Percentiles rank a stretch among this genome's conserved stretches.
Conservation (phyloP, 768 basidiomycete genomes). For the Leccinellum luteum region DNA sequence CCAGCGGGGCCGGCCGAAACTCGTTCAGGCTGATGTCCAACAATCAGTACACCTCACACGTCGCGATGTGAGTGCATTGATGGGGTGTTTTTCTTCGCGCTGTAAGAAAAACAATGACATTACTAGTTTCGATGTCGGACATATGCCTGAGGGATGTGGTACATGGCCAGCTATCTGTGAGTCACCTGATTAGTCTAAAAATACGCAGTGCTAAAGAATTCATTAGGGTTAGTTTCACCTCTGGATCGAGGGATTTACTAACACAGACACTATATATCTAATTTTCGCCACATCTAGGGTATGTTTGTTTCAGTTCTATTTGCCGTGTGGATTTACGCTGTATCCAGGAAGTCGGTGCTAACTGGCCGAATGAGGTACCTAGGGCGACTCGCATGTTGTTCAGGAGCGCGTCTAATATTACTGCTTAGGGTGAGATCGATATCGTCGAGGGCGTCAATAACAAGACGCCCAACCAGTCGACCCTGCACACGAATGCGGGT, state of each 20-base stretch:
- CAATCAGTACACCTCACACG: slow-evolving; percentile 30
- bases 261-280: neutral
- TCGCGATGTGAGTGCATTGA: slow-evolving; percentile 27
- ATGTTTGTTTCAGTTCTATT: neutral
- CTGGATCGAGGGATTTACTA: neutral
- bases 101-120: neutral
- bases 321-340: neutral
- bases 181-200: slow-evolving; percentile 2
- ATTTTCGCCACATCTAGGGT: slow-evolving; percentile 20
- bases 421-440: slow-evolving; percentile 29
- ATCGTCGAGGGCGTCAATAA: slow-evolving; percentile 35
- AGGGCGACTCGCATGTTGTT: neutral
- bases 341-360: slow-evolving; percentile 24
- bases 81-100: neutral
- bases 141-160: slow-evolving; percentile 40
- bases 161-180: slow-evolving; percentile 38
- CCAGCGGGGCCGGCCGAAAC: slow-evolving; percentile 33
- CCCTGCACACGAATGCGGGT: slow-evolving; percentile 29
- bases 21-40: slow-evolving; percentile 37
- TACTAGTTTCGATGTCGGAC: slow-evolving; percentile 35
- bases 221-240: slow-evolving; percentile 25
- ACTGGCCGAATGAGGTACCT: slow-evolving; percentile 28
- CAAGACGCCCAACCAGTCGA: slow-evolving; percentile 26
- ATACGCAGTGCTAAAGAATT: neutral
- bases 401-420: neutral